phyloP scores from a whole-genome alignment of 805 yeast genomes.

The Lachancea meyersii region DNA sequence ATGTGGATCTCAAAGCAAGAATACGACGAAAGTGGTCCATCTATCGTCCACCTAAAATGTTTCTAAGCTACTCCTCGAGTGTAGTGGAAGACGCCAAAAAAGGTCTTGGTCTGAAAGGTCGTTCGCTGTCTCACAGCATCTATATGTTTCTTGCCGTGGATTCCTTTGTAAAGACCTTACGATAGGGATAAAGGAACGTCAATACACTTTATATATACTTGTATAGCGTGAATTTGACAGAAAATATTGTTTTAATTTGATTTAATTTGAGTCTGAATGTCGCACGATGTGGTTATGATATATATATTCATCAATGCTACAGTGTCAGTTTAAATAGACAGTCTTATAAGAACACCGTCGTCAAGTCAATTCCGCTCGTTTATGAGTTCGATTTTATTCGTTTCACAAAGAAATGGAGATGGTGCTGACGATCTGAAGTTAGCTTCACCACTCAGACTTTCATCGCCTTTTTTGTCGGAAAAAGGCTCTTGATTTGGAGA shows the following conservation, averaged over 20 bases:
- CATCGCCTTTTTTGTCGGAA: constrained; percentile 10
- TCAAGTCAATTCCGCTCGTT: neutral
- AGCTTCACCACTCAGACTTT: neutral
- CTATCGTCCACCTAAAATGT: constrained; percentile 70
- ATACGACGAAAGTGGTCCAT: constrained; percentile 99
- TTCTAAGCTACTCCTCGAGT: constrained; percentile 31
- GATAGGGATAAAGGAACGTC: constrained; percentile 9
- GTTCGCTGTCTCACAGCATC: neutral
- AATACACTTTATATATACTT: constrained; percentile 5
- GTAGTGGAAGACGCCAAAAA: constrained; percentile 6
- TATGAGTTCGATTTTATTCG: neutral
- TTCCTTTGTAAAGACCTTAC: constrained; percentile 4
- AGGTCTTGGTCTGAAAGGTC: neutral
- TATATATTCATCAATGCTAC: no score
- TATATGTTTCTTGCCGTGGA: constrained; percentile 2
- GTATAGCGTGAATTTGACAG: constrained; percentile 8
- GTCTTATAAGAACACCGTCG: neutral
- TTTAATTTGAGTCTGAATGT: neutral
- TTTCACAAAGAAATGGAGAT: constrained; percentile 1
- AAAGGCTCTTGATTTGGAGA: constrained; percentile 17
- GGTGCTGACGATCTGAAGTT: constrained; percentile 5
- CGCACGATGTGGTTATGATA: neutral
- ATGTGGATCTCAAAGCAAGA: constrained; percentile 99
- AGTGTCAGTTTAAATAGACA: no score
- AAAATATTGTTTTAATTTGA: constrained; percentile 2